phyloP scores from a whole-genome alignment of 225 moss, liverwort and hornwort genomes.

The Climacium dendroides region DNA sequence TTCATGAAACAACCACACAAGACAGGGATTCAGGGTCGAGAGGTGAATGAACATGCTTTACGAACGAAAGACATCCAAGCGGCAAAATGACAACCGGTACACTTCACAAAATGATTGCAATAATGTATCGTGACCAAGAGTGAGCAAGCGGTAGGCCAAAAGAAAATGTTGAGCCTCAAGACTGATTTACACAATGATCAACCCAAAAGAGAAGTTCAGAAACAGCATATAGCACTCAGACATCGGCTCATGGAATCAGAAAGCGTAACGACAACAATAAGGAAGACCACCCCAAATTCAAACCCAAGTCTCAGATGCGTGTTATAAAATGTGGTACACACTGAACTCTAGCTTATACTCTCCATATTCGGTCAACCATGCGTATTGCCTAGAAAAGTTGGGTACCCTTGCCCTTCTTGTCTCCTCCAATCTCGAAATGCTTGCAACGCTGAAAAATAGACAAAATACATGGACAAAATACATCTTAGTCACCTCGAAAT shows the following conservation, averaged over 20 bases:
- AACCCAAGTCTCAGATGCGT: constrained; percentile 1
- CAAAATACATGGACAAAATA: too few relatives aligned
- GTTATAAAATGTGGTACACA: neutral
- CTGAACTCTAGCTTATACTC: neutral
- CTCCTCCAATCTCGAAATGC: constrained; percentile 86
- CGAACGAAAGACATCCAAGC: neutral
- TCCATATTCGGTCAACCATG: neutral
- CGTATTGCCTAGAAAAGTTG: constrained; percentile 46
- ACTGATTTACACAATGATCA: neutral
- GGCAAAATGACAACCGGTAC: neutral
- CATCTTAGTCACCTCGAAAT: neutral
- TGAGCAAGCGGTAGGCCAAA: neutral
- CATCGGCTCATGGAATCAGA: neutral
- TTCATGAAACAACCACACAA: neutral
- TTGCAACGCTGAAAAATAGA: constrained; percentile 64
- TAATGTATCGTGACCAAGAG: neutral
- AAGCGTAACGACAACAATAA: neutral
- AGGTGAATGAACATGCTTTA: neutral
- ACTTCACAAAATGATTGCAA: neutral
- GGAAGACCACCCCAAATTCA: neutral
- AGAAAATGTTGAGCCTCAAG: neutral
- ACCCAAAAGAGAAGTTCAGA: neutral
- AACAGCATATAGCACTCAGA: neutral
- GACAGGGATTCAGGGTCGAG: neutral
- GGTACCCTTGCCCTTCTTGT: constrained; percentile 90